These are phyloP conservation scores for Xerocomus nothofagi DNA, from an alignment of 1,284 basidiomycete genomes.

Conservation along the genomic window DNA sequence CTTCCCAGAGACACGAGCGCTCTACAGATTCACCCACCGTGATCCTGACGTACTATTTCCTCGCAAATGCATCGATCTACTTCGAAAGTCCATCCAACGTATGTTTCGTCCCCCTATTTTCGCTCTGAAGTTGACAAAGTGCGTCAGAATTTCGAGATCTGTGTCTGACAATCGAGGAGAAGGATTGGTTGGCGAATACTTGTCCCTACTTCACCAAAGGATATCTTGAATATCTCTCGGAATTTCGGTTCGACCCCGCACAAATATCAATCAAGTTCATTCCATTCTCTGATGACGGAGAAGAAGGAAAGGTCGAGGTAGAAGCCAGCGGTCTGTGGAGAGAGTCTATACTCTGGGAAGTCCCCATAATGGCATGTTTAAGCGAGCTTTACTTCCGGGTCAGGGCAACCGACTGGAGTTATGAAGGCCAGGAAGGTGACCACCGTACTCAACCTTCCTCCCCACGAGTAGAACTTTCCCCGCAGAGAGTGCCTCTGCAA, in stretches of 20 bases:
- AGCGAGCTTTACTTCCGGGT: conserved; percentile 76
- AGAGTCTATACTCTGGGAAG: conserved; percentile 95
- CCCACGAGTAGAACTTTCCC: background rate
- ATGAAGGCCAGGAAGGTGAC: conserved; percentile 77
- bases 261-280: conserved; percentile 76
- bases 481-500: conserved; percentile 64
- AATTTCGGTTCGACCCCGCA: conserved; percentile 76
- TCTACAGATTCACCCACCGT: conserved; percentile 88
- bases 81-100: conserved; percentile 70
- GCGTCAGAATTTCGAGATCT: conserved; percentile 68
- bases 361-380: conserved; percentile 88
- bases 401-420: conserved; percentile 80
- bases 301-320: conserved; percentile 74
- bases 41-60: conserved; percentile 73
- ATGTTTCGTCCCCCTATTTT: conserved; percentile 3
- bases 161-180: conserved; percentile 62
- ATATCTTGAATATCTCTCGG: conserved; percentile 79
- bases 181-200: conserved; percentile 60
- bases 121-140: background rate
- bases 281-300: conserved; percentile 48
- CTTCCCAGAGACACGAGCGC: conserved; percentile 69
- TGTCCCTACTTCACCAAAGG: conserved; percentile 77
- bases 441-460: background rate
- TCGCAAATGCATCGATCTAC: conserved; percentile 64
- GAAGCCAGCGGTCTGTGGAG: conserved; percentile 78